A percentile compares a stretch with the other conserved stretches of the same genome.
phyloP scores from a whole-genome alignment of 139 green algal genomes.

The Picochlorum sp. region DNA sequence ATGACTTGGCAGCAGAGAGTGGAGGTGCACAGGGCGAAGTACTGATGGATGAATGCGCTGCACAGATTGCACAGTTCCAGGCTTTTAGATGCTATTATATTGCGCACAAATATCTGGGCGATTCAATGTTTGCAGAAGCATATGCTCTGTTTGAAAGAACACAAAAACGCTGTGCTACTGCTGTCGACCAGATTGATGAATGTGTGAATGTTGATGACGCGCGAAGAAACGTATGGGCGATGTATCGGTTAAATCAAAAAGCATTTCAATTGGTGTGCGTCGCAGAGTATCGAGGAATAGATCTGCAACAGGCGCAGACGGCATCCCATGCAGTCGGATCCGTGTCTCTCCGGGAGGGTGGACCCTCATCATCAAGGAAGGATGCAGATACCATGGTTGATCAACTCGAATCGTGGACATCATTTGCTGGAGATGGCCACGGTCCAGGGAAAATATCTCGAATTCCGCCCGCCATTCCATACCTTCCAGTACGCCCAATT shows the following conservation, averaged over 20 bases:
- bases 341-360: conserved; percentile 24
- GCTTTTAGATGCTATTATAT: conserved; percentile 41
- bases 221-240: conserved; percentile 11
- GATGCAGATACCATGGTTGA: conserved; percentile 41
- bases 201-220: conserved; percentile 17
- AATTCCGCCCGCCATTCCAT: conserved; percentile 40
- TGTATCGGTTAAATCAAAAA: conserved; percentile 11
- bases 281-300: conserved; percentile 19
- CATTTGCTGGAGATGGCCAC: conserved; percentile 19
- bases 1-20: conserved; percentile 44
- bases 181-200: conserved; percentile 20
- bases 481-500: conserved; percentile 62
- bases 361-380: not conserved
- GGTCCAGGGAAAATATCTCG: conserved; percentile 5
- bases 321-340: conserved; percentile 24
- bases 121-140: conserved; percentile 42
- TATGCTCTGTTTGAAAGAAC: conserved; percentile 49
- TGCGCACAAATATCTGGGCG: conserved; percentile 44
- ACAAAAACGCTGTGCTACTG: conserved; percentile 29
- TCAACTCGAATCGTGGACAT: conserved; percentile 39
- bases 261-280: conserved; percentile 26
- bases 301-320: conserved; percentile 13
- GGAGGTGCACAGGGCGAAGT: conserved; percentile 47
- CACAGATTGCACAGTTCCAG: conserved; percentile 33
- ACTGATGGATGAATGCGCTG: conserved; percentile 42